These are phyloP conservation scores for Acer yangbiense DNA, from an alignment of 345 rosid species.

Conservation along the genomic window DNA sequence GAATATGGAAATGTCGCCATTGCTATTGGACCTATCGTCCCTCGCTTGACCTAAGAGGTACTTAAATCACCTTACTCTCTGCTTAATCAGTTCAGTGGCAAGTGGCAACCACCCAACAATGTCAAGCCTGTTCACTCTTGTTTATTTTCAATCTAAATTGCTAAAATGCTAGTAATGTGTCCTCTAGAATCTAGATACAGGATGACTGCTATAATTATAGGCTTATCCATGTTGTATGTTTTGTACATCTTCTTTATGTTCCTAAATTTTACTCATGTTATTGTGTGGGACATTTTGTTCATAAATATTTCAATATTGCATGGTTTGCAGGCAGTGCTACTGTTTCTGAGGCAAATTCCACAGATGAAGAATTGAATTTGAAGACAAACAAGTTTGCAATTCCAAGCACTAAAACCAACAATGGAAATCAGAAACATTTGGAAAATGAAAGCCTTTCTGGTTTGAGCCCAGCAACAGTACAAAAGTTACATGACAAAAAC, in stretches of 20 bases:
- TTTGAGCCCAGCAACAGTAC: constrained; percentile 27
- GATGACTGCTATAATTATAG: neutral
- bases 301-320: constrained; percentile 10
- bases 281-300: neutral
- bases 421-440: constrained; percentile 4
- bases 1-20: constrained; percentile 55
- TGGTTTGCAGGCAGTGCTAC: constrained; percentile 45
- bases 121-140: no score
- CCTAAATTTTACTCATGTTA: neutral
- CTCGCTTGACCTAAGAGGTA: constrained; percentile 10
- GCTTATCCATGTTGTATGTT: neutral
- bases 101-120: no score
- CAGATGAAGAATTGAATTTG: constrained; percentile 3
- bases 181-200: neutral
- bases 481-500: constrained; percentile 20
- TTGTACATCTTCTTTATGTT: neutral
- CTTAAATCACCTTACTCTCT: neutral
- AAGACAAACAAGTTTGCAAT: constrained; percentile 10
- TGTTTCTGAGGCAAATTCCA: constrained; percentile 19
- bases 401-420: constrained; percentile 21
- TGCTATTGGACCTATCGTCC: constrained; percentile 43
- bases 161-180: no score
- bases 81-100: no score
- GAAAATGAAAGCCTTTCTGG: constrained; percentile 22
- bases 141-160: neutral